Evolutionary conservation across 2,329 filamentous ascomycete genomes (phyloP).

Genomic region (Gaeumannomyces sp.): DNA sequence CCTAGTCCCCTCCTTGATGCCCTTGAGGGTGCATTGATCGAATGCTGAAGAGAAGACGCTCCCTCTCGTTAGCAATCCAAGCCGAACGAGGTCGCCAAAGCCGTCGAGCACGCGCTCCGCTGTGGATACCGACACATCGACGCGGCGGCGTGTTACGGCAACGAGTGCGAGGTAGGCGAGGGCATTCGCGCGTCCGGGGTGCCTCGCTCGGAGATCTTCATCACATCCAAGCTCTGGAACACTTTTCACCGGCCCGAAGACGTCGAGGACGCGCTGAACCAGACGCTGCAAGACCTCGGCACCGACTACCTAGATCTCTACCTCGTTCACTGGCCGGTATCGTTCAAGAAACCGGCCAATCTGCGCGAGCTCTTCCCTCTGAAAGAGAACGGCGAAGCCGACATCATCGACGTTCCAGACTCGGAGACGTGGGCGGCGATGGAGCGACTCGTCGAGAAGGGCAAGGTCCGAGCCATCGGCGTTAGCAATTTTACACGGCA

Average conservation of each 20-base stretch:
- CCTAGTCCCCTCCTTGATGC: background rate
- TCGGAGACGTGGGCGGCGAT: slow-evolving; percentile 33
- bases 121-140: slow-evolving; percentile 33
- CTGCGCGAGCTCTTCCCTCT: slow-evolving; percentile 40
- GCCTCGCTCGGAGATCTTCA: slow-evolving; percentile 24
- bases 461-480: slow-evolving; percentile 39
- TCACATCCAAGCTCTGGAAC: slow-evolving; percentile 60
- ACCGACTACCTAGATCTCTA: slow-evolving; percentile 49
- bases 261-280: slow-evolving; percentile 44
- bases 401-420: slow-evolving; percentile 17
- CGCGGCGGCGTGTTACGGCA: slow-evolving; percentile 30
- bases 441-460: slow-evolving; percentile 30
- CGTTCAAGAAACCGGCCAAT: background rate
- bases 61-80: slow-evolving; percentile 18
- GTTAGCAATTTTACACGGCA: slow-evolving; percentile 44
- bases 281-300: slow-evolving; percentile 41
- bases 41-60: background rate
- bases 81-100: slow-evolving; percentile 38
- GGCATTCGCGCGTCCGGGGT: slow-evolving; percentile 14
- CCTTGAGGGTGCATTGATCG: background rate
- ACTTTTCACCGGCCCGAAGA: slow-evolving; percentile 59
- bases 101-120: slow-evolving; percentile 40
- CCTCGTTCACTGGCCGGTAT: slow-evolving; percentile 37
- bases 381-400: slow-evolving; percentile 16
- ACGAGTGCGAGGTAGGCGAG: slow-evolving; percentile 19